These are phyloP conservation scores for Mrakia frigida DNA, from an alignment of 768 basidiomycete species.

Conservation along the genomic window DNA sequence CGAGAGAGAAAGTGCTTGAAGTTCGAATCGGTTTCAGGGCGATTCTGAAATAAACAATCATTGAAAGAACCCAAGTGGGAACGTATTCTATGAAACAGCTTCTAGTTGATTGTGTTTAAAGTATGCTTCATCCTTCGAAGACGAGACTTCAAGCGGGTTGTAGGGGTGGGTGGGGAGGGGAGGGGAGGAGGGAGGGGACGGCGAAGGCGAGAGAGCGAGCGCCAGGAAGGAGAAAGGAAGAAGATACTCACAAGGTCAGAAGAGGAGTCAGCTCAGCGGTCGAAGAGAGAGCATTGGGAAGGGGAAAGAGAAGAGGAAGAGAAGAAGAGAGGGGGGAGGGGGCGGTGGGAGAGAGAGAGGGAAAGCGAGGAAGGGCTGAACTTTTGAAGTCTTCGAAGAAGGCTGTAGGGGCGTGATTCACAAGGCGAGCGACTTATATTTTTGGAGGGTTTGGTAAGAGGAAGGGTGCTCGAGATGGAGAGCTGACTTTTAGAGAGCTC, in stretches of 20 bases:
- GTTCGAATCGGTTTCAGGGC: background rate
- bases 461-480: no score
- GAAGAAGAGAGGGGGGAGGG: background rate
- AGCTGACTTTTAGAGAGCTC: no score
- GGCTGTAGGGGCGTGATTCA: no score
- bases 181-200: background rate
- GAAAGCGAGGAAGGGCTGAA: background rate
- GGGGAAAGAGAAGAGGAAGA: background rate
- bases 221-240: background rate
- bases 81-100: slow-evolving; percentile 6
- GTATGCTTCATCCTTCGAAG: slow-evolving; percentile 5
- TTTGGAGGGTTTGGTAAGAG: no score
- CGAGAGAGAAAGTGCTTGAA: no score
- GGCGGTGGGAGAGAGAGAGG: background rate
- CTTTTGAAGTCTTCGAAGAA: background rate
- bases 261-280: background rate
- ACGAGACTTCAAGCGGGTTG: background rate
- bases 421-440: no score
- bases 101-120: slow-evolving; percentile 20
- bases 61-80: background rate
- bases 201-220: background rate
- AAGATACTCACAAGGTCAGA: background rate
- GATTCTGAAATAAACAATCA: slow-evolving; percentile 2
- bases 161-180: background rate
- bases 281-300: background rate